Evolutionary conservation across 176 grass and related monocot genomes (phyloP).

Genomic region (Guadua angustifolia): DNA sequence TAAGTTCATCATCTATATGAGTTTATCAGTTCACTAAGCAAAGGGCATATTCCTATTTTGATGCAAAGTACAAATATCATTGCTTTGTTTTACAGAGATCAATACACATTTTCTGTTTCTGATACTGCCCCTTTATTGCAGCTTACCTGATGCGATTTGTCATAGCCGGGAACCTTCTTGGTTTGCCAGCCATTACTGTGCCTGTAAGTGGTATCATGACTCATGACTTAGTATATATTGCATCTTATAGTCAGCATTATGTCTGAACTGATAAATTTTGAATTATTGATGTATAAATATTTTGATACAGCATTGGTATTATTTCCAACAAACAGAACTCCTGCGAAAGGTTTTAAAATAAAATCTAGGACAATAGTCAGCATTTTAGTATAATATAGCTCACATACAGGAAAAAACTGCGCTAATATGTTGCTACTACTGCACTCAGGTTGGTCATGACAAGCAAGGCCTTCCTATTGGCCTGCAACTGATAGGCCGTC

Average conservation of each 20-base stretch:
- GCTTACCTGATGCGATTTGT: constrained; percentile 87
- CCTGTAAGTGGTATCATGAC: constrained; percentile 65
- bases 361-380: neutral
- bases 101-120: neutral
- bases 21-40: neutral
- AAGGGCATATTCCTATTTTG: neutral
- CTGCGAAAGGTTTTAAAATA: neutral
- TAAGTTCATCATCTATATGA: neutral
- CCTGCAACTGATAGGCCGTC: constrained; percentile 92
- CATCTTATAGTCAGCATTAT: neutral
- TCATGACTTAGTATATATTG: constrained; percentile 7
- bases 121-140: constrained; percentile 36
- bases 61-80: neutral
- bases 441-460: constrained; percentile 85
- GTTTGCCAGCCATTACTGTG: constrained; percentile 89
- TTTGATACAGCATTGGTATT: neutral
- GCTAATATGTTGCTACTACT: constrained; percentile 18
- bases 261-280: neutral
- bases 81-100: neutral
- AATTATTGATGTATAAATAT: neutral
- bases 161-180: constrained; percentile 86
- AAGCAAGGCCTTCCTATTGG: constrained; percentile 89
- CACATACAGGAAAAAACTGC: neutral
- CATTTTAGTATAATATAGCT: neutral
- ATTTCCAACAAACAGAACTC: constrained; percentile 17